A percentile compares a stretch with the other conserved stretches of the same genome.
These are phyloP conservation scores for Ceratobasidium theobromae DNA, from an alignment of 1,284 basidiomycete genomes.

Conservation along the genomic window DNA sequence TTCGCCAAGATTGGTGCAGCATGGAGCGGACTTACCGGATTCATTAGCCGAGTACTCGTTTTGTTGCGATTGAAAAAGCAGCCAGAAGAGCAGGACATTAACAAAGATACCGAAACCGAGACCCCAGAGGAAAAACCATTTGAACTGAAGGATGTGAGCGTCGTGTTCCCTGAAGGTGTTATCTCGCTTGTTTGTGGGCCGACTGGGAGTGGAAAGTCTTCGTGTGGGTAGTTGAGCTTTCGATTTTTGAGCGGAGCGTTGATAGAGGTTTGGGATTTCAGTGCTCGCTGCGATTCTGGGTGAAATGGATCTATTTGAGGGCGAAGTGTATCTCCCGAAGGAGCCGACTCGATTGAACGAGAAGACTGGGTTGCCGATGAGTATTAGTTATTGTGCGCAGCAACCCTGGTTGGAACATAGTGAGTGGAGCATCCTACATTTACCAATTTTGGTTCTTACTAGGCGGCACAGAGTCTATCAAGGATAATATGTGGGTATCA, in stretches of 20 bases:
- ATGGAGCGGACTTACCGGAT: conserved; percentile 12
- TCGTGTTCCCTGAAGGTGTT: conserved; percentile 22
- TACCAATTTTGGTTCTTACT: conserved; percentile 36
- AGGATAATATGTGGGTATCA: conserved; percentile 40
- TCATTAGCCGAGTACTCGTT: neutral
- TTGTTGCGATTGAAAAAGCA: conserved; percentile 1
- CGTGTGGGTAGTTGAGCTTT: neutral
- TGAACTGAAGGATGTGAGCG: conserved; percentile 30
- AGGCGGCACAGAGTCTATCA: conserved; percentile 45
- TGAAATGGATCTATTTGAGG: conserved; percentile 54
- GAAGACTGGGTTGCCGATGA: conserved; percentile 63
- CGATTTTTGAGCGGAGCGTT: neutral
- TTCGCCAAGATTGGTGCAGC: conserved; percentile 24
- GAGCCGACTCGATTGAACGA: conserved; percentile 49
- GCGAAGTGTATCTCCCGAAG: conserved; percentile 31
- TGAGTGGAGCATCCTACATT: neutral
- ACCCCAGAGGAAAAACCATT: conserved; percentile 18
- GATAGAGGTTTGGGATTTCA: neutral
- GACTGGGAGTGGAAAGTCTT: neutral
- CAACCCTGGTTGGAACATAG: conserved; percentile 71
- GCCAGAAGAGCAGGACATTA: neutral
- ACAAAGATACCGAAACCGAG: neutral
- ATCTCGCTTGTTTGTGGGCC: neutral
- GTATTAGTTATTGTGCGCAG: conserved; percentile 81
- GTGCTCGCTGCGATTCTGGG: conserved; percentile 54